A percentile compares a stretch with the other conserved stretches of the same genome.
Evolutionary conservation across 2,329 filamentous ascomycete species (phyloP).

Genomic region (Ophiocordyceps camponoti-leonardi): DNA sequence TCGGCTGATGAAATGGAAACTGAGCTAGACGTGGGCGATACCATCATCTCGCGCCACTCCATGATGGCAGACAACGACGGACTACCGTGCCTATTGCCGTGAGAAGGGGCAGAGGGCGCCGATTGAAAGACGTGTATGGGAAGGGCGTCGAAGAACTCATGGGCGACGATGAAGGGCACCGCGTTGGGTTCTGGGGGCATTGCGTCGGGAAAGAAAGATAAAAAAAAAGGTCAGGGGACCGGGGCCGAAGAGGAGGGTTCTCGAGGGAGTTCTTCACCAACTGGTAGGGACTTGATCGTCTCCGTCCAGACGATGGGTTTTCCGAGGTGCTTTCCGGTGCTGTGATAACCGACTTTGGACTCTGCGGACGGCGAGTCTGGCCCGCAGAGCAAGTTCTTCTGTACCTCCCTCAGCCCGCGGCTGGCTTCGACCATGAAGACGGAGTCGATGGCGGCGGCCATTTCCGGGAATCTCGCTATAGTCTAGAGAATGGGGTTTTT

Average conservation of each 20-base stretch:
- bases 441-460: conserved; percentile 63
- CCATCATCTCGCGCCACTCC: conserved; percentile 73
- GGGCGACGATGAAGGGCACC: conserved; percentile 84
- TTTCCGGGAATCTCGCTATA: conserved; percentile 63
- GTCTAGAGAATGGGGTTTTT: conserved; percentile 42
- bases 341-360: conserved; percentile 56
- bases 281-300: conserved; percentile 67
- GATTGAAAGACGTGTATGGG: conserved; percentile 92
- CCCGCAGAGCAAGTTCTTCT: conserved; percentile 70
- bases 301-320: conserved; percentile 81
- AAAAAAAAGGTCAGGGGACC: background rate
- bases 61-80: conserved; percentile 6
- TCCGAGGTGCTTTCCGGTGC: conserved; percentile 56
- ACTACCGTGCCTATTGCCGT: background rate
- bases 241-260: background rate
- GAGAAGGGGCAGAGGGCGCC: conserved; percentile 22
- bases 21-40: conserved; percentile 45
- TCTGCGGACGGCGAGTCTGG: conserved; percentile 48
- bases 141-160: conserved; percentile 96
- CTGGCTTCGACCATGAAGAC: conserved; percentile 95
- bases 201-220: no score
- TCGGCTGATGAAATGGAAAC: conserved; percentile 44
- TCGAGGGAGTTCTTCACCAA: conserved; percentile 22
- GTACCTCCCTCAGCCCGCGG: conserved; percentile 54
- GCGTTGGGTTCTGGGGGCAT: conserved; percentile 37